phyloP scores from a whole-genome alignment of 371 early-diverging fungal species.

The Lichtheimia ramosa region DNA sequence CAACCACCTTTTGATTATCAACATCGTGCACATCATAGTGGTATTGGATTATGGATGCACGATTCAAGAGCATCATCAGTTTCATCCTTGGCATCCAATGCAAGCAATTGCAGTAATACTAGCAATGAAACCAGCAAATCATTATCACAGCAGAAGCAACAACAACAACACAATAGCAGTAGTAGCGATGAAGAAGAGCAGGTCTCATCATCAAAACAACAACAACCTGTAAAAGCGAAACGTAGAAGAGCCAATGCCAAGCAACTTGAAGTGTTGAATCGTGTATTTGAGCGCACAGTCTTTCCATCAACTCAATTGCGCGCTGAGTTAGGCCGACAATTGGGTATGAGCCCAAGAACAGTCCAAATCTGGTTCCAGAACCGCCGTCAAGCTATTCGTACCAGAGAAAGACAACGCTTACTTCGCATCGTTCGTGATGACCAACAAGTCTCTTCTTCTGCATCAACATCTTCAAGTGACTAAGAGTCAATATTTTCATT shows the following conservation, averaged over 20 bases:
- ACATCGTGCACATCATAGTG: not conserved
- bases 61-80: slow-evolving; percentile 5
- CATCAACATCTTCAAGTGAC: slow-evolving; percentile 1
- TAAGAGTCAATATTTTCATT: not conserved
- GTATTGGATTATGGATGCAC: not conserved
- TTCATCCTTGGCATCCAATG: slow-evolving; percentile 3
- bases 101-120: not conserved
- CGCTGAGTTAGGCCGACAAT: slow-evolving; percentile 79
- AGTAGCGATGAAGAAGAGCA: slow-evolving; percentile 9
- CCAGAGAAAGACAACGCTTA: slow-evolving; percentile 52
- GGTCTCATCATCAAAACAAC: slow-evolving; percentile 4
- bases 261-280: slow-evolving; percentile 55
- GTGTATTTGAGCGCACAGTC: slow-evolving; percentile 59
- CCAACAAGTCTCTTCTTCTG: not conserved
- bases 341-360: slow-evolving; percentile 82
- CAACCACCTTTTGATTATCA: not conserved
- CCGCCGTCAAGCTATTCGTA: slow-evolving; percentile 70
- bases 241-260: slow-evolving; percentile 53
- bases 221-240: slow-evolving; percentile 39
- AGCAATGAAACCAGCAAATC: not conserved
- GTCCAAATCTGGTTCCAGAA: slow-evolving; percentile 98
- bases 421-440: slow-evolving; percentile 21
- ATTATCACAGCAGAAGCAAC: slow-evolving; percentile 4
- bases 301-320: slow-evolving; percentile 79
- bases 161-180: not conserved